Evolutionary conservation across 2,329 filamentous ascomycete genomes (phyloP).

Genomic region (Botryotinia convoluta): DNA sequence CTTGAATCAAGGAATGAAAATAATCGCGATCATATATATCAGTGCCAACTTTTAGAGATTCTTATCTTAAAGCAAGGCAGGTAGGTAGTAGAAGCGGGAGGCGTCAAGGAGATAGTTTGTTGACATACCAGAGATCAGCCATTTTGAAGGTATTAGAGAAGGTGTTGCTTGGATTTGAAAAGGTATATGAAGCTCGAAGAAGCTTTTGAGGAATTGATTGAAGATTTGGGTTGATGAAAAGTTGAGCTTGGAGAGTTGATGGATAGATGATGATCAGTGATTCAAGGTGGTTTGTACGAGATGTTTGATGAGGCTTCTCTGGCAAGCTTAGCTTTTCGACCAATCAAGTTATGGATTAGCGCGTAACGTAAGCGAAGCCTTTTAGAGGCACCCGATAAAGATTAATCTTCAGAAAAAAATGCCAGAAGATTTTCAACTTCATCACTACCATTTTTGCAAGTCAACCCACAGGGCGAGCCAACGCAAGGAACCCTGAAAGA

Average conservation of each 20-base stretch:
- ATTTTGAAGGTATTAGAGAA: slow-evolving; percentile 54
- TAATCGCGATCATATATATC: slow-evolving; percentile 12
- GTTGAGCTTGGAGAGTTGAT: slow-evolving; percentile 32
- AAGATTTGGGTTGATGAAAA: slow-evolving; percentile 30
- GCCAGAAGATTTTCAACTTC: slow-evolving; percentile 12
- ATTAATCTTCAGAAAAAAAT: slow-evolving; percentile 14
- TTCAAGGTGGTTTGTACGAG: slow-evolving; percentile 24
- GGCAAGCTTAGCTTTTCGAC: slow-evolving; percentile 29
- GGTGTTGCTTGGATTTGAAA: slow-evolving; percentile 21
- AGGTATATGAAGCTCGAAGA: slow-evolving; percentile 27
- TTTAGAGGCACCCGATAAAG: slow-evolving; percentile 1
- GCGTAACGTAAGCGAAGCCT: slow-evolving; percentile 19
- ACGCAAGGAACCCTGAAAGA: slow-evolving; percentile 58
- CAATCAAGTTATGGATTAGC: slow-evolving; percentile 20
- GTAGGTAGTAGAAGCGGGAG: slow-evolving; percentile 1
- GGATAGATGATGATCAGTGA: slow-evolving; percentile 29
- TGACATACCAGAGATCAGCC: slow-evolving; percentile 73
- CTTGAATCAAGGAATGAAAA: slow-evolving; percentile 14
- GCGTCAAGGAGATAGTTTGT: slow-evolving; percentile 32
- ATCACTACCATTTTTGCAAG: slow-evolving; percentile 16
- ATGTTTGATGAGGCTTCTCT: slow-evolving; percentile 24
- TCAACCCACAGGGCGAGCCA: slow-evolving; percentile 53
- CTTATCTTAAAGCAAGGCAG: slow-evolving; percentile 24
- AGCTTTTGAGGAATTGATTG: slow-evolving; percentile 32
- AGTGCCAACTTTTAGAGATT: slow-evolving; percentile 20